Evolutionary conservation across 1,139 yeast species (phyloP), one percentile per base, ranked within the genome.

Genomic region (Taphrina deformans): DNA sequence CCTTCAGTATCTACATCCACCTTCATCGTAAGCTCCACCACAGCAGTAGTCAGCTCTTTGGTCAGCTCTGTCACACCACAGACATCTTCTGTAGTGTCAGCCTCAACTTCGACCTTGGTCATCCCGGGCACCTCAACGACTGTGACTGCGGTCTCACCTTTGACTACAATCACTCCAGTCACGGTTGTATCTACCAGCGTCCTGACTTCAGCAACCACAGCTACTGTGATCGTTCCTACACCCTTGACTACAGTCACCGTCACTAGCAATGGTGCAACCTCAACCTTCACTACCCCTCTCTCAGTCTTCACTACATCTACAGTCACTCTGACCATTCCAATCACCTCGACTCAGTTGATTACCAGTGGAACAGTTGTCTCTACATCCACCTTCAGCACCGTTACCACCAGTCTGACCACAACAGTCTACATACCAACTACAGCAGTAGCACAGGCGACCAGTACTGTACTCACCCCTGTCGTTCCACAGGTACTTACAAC

Each of bases 231-330:
- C 50, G 35, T 16, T 7, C 18, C 53, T 6, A 31, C 55, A 10
- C 21, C 26, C 16, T 9, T 33, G 27, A 33, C 44, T 12, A 23
- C 44, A 29, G 24, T 33, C 27, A 23, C 44, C 3, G 16, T 27
- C 23, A 48, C 53, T 6, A 48, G 18, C 31, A 26, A 16, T 14
- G 33, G 35, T 29, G 21, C 4, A 7, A 48, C 48, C 24, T 44
- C 48, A 27, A 44, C 48, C 7, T 21, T 44, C 35, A 48, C 53
- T 9, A 48, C 53, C 23, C 53, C 53, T 14, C 35, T 48, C 53
- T 26, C 35, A 6, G 53, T 27, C 10, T 26, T 48, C 12, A 48
- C 53, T 5, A 48, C 53, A 16, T 16, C 53, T 7, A 29, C 35
- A 9, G 24, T 51, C 44, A 33, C 33, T 12, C 12, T 31, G 16